These are phyloP conservation scores for Carnegiea gigantea DNA, from an alignment of 179 eudicot genomes.

Conservation along the genomic window DNA sequence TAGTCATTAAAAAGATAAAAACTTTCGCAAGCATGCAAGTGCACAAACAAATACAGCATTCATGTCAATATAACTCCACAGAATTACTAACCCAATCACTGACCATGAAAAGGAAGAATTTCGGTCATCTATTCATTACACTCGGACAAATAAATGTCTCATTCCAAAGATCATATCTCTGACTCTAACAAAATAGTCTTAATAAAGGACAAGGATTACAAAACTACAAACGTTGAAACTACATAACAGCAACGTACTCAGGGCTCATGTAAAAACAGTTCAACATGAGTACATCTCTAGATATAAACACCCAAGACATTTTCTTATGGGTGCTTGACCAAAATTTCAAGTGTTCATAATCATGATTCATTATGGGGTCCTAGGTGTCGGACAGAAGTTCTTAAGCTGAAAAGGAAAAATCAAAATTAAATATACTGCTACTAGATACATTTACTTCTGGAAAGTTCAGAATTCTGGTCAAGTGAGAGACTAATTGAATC, in stretches of 20 bases:
- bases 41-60: not conserved
- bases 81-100: not conserved
- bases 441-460: not conserved
- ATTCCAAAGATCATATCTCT: not conserved
- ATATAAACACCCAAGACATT: not conserved
- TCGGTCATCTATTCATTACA: not conserved
- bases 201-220: not conserved
- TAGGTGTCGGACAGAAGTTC: not conserved
- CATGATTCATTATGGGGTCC: not conserved
- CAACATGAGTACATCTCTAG: not conserved
- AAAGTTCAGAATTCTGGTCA: not conserved
- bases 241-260: not conserved
- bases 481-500: not conserved
- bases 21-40: not conserved
- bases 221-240: not conserved
- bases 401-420: not conserved
- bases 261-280: not conserved
- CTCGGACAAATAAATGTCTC: constrained; percentile 23
- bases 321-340: not conserved
- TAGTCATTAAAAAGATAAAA: not conserved
- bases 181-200: not conserved
- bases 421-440: not conserved
- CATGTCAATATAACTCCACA: not conserved
- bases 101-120: not conserved
- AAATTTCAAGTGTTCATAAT: no score